These are phyloP conservation scores for Narthecium ossifragum DNA, from an alignment of 106 monocot species.

Conservation along the genomic window DNA sequence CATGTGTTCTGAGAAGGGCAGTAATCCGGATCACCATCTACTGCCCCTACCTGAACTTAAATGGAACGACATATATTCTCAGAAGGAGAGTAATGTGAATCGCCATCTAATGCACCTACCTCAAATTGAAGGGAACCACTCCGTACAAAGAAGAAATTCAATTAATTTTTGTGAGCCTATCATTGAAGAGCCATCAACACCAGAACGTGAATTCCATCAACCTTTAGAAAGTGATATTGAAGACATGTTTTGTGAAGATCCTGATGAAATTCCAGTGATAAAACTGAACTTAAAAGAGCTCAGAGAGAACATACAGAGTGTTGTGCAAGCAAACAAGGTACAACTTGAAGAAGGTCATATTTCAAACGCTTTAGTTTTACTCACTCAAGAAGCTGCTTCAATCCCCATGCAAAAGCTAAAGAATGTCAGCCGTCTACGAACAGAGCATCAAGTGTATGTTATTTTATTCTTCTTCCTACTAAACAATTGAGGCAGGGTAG, in stretches of 20 bases:
- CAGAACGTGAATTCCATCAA: conserved; percentile 35
- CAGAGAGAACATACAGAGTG: conserved; percentile 38
- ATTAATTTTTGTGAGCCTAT: conserved; percentile 43
- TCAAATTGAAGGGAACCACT: conserved; percentile 26
- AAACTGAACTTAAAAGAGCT: conserved; percentile 50
- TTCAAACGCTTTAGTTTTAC: conserved; percentile 48
- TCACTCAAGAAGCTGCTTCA: conserved; percentile 27
- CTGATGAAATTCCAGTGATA: conserved; percentile 59
- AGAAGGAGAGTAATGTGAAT: too few relatives aligned
- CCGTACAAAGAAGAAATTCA: conserved; percentile 2
- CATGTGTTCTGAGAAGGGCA: conserved; percentile 2
- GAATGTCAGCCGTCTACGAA: not conserved
- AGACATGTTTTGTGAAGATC: conserved; percentile 54
- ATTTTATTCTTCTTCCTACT: not conserved
- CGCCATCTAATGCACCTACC: conserved; percentile 18
- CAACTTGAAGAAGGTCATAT: conserved; percentile 38
- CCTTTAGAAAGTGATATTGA: conserved; percentile 47
- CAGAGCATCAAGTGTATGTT: not conserved
- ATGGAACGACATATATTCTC: too few relatives aligned
- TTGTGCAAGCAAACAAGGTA: conserved; percentile 27
- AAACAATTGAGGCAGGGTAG: not conserved
- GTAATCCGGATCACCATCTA: not conserved
- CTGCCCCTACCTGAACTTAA: too few relatives aligned
- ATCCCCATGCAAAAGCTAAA: not conserved
- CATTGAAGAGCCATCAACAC: conserved; percentile 59